Evolutionary conservation across 1,284 basidiomycete genomes (phyloP), one percentile per base, ranked within the genome.

Genomic region (Austropuccinia psidii): DNA sequence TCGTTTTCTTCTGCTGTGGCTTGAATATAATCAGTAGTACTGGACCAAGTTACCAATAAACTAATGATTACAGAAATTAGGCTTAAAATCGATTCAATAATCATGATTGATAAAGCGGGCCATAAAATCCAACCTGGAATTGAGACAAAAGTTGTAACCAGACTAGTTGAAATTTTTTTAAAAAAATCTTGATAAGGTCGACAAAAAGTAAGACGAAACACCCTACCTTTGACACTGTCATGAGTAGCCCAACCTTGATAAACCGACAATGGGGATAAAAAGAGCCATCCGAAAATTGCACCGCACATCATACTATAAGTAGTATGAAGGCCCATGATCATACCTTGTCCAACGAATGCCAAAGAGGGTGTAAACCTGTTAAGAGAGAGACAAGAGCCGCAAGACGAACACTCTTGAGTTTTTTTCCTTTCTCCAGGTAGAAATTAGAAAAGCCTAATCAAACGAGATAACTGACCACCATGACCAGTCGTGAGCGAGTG

Each of bases 271-370:
- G 94, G 94, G 0, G 91, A 92, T 24, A 98, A 84, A 29, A 98
- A 82, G 2, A 86, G 93, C 94, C 95, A 98, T 15, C 94, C 94
- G 1, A 91, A 87, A n/a, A 98, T 77, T 89, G 96, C 96, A 43
- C 94, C 93, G 86, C 92, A 80, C 77, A 90, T 93, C 94, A 98
- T 97, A 79, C 90, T 91, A 33, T 95, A 79, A 0, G 93, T 94
- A 0, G 93, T 96, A 0, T 93, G 90, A 77, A 95, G 89, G 3
- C 94, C 94, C 95, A 98, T 98, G 79, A 98, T 98, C 76, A 98
- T 93, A 4, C 93, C 90, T 85, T 94, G 91, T 0, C 92, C 92
- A 45, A 94, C 87, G 78, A 93, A 95, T 2, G 90, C 91, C 57
- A 96, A 83, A 80, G 91, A 93, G 0, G 93, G 93, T 0, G 92